Percentiles rank a stretch among this genome's conserved stretches.
Evolutionary conservation across 2,329 filamentous ascomycete genomes (phyloP).

Genomic region (Sporothrix curviconia): DNA sequence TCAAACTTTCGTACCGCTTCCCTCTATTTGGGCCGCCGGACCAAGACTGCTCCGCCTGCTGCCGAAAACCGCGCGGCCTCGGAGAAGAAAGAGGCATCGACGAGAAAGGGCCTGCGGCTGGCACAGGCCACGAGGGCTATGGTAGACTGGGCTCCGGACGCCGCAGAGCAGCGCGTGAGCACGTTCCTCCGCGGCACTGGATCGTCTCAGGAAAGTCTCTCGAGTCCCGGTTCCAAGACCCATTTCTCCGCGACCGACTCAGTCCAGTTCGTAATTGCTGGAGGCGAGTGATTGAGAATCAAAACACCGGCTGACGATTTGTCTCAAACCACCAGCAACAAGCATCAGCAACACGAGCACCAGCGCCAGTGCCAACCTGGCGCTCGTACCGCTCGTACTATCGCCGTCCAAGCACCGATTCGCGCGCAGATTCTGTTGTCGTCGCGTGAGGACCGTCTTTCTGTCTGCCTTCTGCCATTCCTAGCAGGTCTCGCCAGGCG

Average conservation of each 20-base stretch:
- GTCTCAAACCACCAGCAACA: conserved; percentile 41
- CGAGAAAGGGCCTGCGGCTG: conserved; percentile 73
- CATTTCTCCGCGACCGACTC: conserved; percentile 55
- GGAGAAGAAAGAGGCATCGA: conserved; percentile 49
- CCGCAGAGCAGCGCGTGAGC: conserved; percentile 55
- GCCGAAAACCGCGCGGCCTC: conserved; percentile 34
- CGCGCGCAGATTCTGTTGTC: conserved; percentile 35
- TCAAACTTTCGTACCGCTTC: conserved; percentile 60
- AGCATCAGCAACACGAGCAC: conserved; percentile 38
- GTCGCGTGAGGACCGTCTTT: conserved; percentile 37
- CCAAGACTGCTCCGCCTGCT: conserved; percentile 55
- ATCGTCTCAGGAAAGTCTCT: conserved; percentile 46
- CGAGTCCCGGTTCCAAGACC: conserved; percentile 41
- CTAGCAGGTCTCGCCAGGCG: conserved; percentile 28
- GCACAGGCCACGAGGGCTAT: conserved; percentile 90
- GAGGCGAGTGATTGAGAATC: conserved; percentile 57
- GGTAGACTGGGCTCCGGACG: conserved; percentile 56
- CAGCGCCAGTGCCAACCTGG: conserved; percentile 25
- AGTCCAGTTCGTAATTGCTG: conserved; percentile 61
- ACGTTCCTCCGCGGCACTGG: conserved; percentile 40
- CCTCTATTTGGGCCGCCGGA: conserved; percentile 69
- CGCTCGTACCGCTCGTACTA: neutral
- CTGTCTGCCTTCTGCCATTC: conserved; percentile 49
- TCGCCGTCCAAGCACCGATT: conserved; percentile 36
- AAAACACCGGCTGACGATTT: conserved; percentile 47